Conservation (phyloP, 2,329 filamentous ascomycete genomes). For the Pseudogymnoascus sp. region DNA sequence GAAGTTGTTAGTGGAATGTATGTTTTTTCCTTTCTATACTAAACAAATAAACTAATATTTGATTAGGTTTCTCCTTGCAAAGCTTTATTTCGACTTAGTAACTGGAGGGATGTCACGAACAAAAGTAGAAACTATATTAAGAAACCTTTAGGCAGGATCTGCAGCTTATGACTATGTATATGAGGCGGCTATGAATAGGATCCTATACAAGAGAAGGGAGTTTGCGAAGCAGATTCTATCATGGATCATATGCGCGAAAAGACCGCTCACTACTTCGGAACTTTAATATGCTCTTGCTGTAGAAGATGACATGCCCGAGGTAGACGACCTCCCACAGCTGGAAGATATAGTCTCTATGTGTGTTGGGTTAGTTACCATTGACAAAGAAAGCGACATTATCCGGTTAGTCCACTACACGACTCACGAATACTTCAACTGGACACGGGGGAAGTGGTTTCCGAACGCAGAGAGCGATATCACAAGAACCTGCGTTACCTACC, state of each 20-base stretch:
- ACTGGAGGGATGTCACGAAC: slow-evolving; percentile 25
- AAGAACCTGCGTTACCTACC: slow-evolving; percentile 23
- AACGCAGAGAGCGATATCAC: slow-evolving; percentile 16
- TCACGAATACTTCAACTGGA: slow-evolving; percentile 25
- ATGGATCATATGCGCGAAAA: slow-evolving; percentile 33
- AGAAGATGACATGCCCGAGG: slow-evolving; percentile 16
- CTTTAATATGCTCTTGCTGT: slow-evolving; percentile 36
- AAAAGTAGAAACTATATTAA: slow-evolving; percentile 26
- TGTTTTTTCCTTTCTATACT: slow-evolving; percentile 16
- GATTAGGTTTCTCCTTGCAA: slow-evolving; percentile 33
- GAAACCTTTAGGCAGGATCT: slow-evolving; percentile 23
- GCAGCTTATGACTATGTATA: slow-evolving; percentile 33
- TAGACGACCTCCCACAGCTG: slow-evolving; percentile 29
- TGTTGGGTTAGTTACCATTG: slow-evolving; percentile 24
- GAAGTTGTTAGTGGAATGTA: slow-evolving; percentile 27
- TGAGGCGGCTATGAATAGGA: slow-evolving; percentile 32
- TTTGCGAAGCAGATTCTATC: slow-evolving; percentile 32
- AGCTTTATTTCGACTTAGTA: slow-evolving; percentile 30
- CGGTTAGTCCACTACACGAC: slow-evolving; percentile 26
- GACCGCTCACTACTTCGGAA: slow-evolving; percentile 27
- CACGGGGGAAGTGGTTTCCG: slow-evolving; percentile 14
- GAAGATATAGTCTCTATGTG: slow-evolving; percentile 20
- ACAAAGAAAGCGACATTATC: slow-evolving; percentile 21
- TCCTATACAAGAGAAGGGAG: slow-evolving; percentile 29
- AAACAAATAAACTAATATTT: slow-evolving; percentile 7